Percentiles rank a stretch among this genome's conserved stretches.
Conservation (phyloP, 164 flowering plant genomes). For the Kalanchoe fedtschenkoi region DNA sequence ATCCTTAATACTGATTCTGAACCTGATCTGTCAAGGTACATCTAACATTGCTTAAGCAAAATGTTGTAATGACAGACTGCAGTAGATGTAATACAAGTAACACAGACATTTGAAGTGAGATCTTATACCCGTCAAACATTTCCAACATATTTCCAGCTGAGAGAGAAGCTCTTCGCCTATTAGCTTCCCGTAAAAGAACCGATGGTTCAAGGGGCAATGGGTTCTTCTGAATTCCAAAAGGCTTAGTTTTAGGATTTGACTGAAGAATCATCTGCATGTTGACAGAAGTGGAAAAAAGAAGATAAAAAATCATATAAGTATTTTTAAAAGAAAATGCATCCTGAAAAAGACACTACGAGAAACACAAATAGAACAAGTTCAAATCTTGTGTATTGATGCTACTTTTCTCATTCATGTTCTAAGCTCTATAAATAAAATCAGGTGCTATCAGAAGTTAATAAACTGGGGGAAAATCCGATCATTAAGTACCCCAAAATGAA, state of each 20-base stretch:
- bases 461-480: background rate
- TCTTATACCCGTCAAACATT: slow-evolving; percentile 65
- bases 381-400: background rate
- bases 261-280: slow-evolving; percentile 66
- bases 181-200: slow-evolving; percentile 83
- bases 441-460: background rate
- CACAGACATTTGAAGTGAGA: background rate
- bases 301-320: background rate
- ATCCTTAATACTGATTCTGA: slow-evolving; percentile 30
- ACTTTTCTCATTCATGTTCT: background rate
- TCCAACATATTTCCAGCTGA: slow-evolving; percentile 86
- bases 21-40: slow-evolving; percentile 56
- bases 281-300: background rate
- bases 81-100: background rate
- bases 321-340: background rate
- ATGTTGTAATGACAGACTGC: background rate
- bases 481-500: too few species aligned
- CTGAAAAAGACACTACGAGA: background rate
- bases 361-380: background rate
- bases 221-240: slow-evolving; percentile 84
- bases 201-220: slow-evolving; percentile 92
- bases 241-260: slow-evolving; percentile 53
- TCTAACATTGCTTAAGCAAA: slow-evolving; percentile 12
- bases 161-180: slow-evolving; percentile 91
- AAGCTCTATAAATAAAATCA: background rate